Base-by-base conservation (phyloP, 2,329 filamentous ascomycete species). In the Mariannaea elegans region DNA sequence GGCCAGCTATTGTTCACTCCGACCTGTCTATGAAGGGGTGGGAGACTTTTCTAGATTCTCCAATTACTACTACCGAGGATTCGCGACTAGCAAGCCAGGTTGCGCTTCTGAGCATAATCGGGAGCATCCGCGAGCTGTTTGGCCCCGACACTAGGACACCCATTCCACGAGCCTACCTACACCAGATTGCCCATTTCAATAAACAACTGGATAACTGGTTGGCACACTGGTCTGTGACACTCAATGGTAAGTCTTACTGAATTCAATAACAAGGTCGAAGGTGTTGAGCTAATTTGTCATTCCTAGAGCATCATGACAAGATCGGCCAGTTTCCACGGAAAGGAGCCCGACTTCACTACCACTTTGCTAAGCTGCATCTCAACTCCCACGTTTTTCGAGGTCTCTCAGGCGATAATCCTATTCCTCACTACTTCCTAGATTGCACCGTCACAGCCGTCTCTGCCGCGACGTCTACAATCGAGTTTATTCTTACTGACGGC, bases 51-150 rank as follows among this genome's bases (percentile, higher is more conserved):
- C 72, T 87, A n/a, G 77, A 81, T 31, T 78, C 80, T 0, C 78
- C 83, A 0, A 76, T 81, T 18, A 78, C 83, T 3, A 84, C 80
- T 0, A 79, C 83, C 1, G 80, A 83, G 4, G 86, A 89, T 58
- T 82, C 83, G 52, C 77, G 86, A 3, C 76, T 88, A 2, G 76
- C 84, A n/a, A 85, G 84, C 18, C 86, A 88, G 64, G 84, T 89
- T 27, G 81, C 83, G 0, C 67, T 88, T 31, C 79, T 88, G 29
- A 81, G 82, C 42, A 87, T 88, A 39, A 75, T 88, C 61, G 81
- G 82, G 72, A 79, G 83, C 73, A 74, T 87, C 71, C 75, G 83
- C 65, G 76, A 87, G 19, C 67, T 85, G 1, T 88, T 88, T 65
- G 85, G 86, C 0, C 81, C 81, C 1, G 84, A 88, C 55, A 82